Percentiles rank a stretch among this genome's conserved stretches.
These are phyloP conservation scores for Corrigiola litoralis DNA, from an alignment of 179 eudicot genomes.

Conservation along the genomic window DNA sequence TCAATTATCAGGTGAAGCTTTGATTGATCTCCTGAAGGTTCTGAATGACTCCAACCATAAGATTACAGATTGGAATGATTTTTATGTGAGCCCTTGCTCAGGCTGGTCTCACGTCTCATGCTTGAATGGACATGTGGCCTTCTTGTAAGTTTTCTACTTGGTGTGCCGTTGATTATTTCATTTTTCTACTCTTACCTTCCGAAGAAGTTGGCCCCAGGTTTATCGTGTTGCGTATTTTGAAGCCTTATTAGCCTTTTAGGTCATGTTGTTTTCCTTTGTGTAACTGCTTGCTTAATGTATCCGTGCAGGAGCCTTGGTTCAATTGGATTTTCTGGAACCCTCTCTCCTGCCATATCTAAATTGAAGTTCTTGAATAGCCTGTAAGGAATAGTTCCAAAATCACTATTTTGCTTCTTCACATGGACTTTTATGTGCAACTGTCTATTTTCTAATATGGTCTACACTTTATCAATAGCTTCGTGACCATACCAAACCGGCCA, in stretches of 20 bases:
- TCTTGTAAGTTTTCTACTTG: slow-evolving; percentile 49
- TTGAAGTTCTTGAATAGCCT: slow-evolving; percentile 65
- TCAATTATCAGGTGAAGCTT: slow-evolving; percentile 64
- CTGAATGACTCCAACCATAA: slow-evolving; percentile 59
- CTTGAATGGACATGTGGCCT: slow-evolving; percentile 58
- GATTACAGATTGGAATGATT: slow-evolving; percentile 58
- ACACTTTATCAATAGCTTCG: not conserved
- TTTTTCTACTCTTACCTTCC: not conserved
- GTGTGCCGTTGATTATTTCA: not conserved
- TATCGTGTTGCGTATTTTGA: not conserved
- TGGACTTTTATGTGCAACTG: no score
- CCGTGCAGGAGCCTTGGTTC: slow-evolving; percentile 73
- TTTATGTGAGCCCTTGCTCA: slow-evolving; percentile 76
- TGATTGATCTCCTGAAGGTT: slow-evolving; percentile 46
- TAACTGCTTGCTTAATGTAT: slow-evolving; percentile 4
- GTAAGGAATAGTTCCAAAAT: slow-evolving; percentile 42
- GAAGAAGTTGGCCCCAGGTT: not conserved
- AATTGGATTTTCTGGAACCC: slow-evolving; percentile 74
- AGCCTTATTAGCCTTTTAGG: not conserved
- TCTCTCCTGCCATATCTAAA: slow-evolving; percentile 74
- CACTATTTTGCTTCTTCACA: not conserved
- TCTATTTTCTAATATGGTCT: not conserved
- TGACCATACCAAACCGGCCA: not conserved
- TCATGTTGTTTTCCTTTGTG: not conserved
- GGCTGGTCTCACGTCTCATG: slow-evolving; percentile 92